These are phyloP conservation scores for Gymnopilus junonius DNA, from an alignment of 768 basidiomycete genomes.

Conservation along the genomic window DNA sequence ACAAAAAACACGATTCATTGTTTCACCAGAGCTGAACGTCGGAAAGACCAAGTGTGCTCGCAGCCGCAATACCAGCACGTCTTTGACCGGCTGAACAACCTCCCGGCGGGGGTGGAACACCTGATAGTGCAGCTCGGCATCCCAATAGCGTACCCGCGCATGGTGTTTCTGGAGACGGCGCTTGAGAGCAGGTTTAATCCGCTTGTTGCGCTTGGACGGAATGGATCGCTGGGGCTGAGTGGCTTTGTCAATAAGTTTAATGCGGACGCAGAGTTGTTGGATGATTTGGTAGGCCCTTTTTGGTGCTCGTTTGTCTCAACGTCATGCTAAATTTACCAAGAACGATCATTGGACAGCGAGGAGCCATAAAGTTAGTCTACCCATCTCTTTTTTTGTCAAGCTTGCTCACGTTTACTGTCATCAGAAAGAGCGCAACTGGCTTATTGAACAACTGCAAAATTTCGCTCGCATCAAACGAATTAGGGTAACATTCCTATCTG, in stretches of 20 bases:
- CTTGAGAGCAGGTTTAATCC: constrained; percentile 88
- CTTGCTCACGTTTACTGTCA: background rate
- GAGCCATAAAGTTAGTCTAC: constrained; percentile 62
- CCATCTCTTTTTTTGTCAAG: background rate
- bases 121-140: constrained; percentile 86
- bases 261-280: constrained; percentile 89
- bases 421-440: constrained; percentile 89
- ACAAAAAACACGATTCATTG: background rate
- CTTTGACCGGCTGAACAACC: constrained; percentile 60
- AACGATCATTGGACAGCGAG: constrained; percentile 95
- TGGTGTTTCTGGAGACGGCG: constrained; percentile 84
- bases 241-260: constrained; percentile 93
- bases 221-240: constrained; percentile 67
- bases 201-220: constrained; percentile 71
- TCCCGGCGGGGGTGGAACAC: constrained; percentile 79
- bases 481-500: constrained; percentile 86
- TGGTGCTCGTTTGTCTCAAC: background rate
- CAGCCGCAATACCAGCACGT: constrained; percentile 70
- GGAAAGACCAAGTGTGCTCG: constrained; percentile 81
- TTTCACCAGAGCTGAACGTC: constrained; percentile 78
- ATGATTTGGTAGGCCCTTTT: constrained; percentile 71
- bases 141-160: constrained; percentile 90
- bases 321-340: constrained; percentile 33
- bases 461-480: constrained; percentile 65
- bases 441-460: constrained; percentile 79